phyloP scores from a whole-genome alignment of 2,329 filamentous ascomycete genomes.

The Fusarium armeniacum region DNA sequence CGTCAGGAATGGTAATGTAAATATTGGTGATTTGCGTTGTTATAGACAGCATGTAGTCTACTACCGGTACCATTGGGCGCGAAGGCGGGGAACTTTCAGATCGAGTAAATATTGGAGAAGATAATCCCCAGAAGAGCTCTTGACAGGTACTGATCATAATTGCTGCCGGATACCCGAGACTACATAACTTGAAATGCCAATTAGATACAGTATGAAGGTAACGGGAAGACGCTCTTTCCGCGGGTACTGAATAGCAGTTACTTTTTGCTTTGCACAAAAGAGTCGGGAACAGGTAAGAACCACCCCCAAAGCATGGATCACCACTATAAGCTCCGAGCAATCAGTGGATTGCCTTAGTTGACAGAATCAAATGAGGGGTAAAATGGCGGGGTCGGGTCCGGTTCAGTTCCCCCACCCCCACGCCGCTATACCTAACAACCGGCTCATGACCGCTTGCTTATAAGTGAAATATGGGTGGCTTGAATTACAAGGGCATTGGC shows the following conservation, averaged over 20 bases:
- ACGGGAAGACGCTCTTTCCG: slow-evolving; percentile 2
- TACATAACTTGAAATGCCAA: not conserved
- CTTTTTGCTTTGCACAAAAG: not conserved
- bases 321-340: not conserved
- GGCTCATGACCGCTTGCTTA: slow-evolving; percentile 24
- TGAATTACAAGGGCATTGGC: too few species aligned
- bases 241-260: not conserved
- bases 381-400: slow-evolving; percentile 17
- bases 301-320: slow-evolving; percentile 39
- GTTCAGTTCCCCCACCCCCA: slow-evolving; percentile 35
- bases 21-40: slow-evolving; percentile 9
- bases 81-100: slow-evolving; percentile 27
- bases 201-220: not conserved
- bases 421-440: slow-evolving; percentile 4
- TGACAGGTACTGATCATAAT: slow-evolving; percentile 16
- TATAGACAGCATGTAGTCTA: not conserved
- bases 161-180: not conserved
- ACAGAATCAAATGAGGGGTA: slow-evolving; percentile 23
- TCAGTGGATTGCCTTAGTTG: not conserved
- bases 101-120: slow-evolving; percentile 10
- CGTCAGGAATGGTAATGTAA: not conserved
- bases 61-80: not conserved
- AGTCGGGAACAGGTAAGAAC: slow-evolving; percentile 6
- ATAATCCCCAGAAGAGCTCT: not conserved
- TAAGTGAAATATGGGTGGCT: slow-evolving; percentile 11